phyloP scores from a whole-genome alignment of 2,329 filamentous ascomycete genomes.

The Elsinoe necatrix region DNA sequence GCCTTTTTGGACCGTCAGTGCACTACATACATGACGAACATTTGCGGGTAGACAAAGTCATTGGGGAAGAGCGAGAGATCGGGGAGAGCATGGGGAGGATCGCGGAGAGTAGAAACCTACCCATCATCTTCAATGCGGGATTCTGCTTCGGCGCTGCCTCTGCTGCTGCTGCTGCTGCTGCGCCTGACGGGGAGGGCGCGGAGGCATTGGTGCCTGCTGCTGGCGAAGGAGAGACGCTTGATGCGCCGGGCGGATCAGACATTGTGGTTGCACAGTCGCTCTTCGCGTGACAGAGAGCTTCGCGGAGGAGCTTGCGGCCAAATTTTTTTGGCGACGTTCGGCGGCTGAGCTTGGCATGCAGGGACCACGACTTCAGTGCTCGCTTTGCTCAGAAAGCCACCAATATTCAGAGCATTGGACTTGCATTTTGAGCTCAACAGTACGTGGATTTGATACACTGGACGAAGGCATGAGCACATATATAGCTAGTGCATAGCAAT shows the following conservation, averaged over 20 bases:
- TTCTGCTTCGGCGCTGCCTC: slow-evolving; percentile 12
- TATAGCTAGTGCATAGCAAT: too few species aligned
- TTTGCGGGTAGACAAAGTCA: too few species aligned
- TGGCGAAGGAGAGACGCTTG: not conserved
- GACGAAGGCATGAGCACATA: too few species aligned
- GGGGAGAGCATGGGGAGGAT: not conserved
- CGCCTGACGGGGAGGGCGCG: not conserved
- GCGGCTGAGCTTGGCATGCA: slow-evolving; percentile 1
- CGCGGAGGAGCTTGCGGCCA: slow-evolving; percentile 3
- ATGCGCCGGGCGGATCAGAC: slow-evolving; percentile 8
- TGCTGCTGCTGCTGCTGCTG: slow-evolving; percentile 2
- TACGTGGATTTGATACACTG: too few species aligned
- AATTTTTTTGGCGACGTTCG: slow-evolving; percentile 8
- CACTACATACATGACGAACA: too few species aligned
- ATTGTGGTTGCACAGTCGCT: not conserved
- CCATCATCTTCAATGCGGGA: slow-evolving; percentile 6
- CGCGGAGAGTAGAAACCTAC: not conserved
- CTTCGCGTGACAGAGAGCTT: not conserved
- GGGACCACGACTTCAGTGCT: not conserved
- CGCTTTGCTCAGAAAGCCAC: not conserved
- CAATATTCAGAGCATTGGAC: too few species aligned
- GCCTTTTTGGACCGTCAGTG: slow-evolving; percentile 42
- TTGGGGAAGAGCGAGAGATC: not conserved
- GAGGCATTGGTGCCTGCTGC: slow-evolving; percentile 11
- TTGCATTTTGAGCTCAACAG: too few species aligned